phyloP scores from a whole-genome alignment of 257 asterid genomes.

The Solanum medicagineum region DNA sequence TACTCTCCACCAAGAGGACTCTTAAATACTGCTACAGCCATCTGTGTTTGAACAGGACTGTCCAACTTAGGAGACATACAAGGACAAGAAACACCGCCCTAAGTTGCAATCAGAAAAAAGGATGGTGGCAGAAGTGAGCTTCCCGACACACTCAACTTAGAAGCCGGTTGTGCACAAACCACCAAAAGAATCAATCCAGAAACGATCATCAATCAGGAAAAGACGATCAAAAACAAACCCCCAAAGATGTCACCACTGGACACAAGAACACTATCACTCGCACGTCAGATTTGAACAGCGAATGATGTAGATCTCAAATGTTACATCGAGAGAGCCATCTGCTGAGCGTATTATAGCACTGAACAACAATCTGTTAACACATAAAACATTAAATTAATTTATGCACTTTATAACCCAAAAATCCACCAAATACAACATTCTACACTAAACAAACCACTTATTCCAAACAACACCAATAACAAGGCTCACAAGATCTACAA shows the following conservation, averaged over 20 bases:
- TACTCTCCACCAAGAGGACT: slow-evolving; percentile 63
- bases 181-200: slow-evolving; percentile 3
- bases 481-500: neutral
- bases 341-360: slow-evolving; percentile 9
- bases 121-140: slow-evolving; percentile 48
- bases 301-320: slow-evolving; percentile 16
- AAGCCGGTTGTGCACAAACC: slow-evolving; percentile 28
- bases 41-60: slow-evolving; percentile 90
- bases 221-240: slow-evolving; percentile 5
- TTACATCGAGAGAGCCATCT: slow-evolving; percentile 44
- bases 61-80: slow-evolving; percentile 76
- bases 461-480: neutral
- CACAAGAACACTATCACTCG: neutral
- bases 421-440: neutral
- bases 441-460: neutral
- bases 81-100: slow-evolving; percentile 7
- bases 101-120: slow-evolving; percentile 45
- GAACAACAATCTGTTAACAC: slow-evolving; percentile 25
- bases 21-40: slow-evolving; percentile 87
- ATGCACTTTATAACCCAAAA: neutral
- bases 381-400: neutral
- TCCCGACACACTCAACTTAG: slow-evolving; percentile 37
- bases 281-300: slow-evolving; percentile 3
- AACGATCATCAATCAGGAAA: slow-evolving; percentile 38
- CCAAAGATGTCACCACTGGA: slow-evolving; percentile 3